phyloP scores from a whole-genome alignment of 768 basidiomycete species.

The Naganishia vaughanmartiniae region DNA sequence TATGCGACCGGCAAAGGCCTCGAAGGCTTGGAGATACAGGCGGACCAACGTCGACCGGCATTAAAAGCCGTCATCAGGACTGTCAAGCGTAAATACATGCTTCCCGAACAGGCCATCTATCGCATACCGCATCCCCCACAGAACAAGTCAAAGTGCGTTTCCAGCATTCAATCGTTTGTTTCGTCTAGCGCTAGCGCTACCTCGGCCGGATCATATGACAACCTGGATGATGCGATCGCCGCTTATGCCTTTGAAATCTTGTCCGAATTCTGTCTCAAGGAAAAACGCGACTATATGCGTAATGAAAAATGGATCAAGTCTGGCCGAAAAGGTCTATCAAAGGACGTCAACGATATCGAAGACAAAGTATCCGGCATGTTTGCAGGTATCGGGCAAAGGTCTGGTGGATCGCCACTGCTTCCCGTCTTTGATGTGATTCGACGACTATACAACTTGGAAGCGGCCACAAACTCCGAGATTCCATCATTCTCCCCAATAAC shows the following conservation, averaged over 20 bases:
- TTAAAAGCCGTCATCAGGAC: conserved; percentile 43
- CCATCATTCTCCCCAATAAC: conserved; percentile 19
- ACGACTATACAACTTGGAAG: conserved; percentile 25
- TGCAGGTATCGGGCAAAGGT: background rate
- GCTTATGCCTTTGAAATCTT: conserved; percentile 46
- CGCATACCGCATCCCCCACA: conserved; percentile 45
- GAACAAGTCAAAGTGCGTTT: conserved; percentile 44
- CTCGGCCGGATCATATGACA: background rate
- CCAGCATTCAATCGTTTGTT: conserved; percentile 35
- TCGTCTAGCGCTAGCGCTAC: conserved; percentile 1
- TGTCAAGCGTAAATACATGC: conserved; percentile 38
- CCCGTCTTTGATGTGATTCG: conserved; percentile 31
- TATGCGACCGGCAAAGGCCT: conserved; percentile 45
- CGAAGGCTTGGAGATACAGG: conserved; percentile 39
- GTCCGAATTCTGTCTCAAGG: conserved; percentile 46
- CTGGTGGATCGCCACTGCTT: conserved; percentile 9
- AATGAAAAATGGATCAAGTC: conserved; percentile 47
- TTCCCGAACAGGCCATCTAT: conserved; percentile 37
- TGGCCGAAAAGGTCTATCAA: conserved; percentile 44
- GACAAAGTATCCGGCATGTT: conserved; percentile 27
- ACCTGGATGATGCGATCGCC: conserved; percentile 33
- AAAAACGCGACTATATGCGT: conserved; percentile 49
- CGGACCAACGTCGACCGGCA: conserved; percentile 35
- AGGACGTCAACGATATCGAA: conserved; percentile 50
- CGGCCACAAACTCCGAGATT: background rate